Evolutionary conservation across 2,329 filamentous ascomycete species (phyloP).

Genomic region (Botrytis deweyae): DNA sequence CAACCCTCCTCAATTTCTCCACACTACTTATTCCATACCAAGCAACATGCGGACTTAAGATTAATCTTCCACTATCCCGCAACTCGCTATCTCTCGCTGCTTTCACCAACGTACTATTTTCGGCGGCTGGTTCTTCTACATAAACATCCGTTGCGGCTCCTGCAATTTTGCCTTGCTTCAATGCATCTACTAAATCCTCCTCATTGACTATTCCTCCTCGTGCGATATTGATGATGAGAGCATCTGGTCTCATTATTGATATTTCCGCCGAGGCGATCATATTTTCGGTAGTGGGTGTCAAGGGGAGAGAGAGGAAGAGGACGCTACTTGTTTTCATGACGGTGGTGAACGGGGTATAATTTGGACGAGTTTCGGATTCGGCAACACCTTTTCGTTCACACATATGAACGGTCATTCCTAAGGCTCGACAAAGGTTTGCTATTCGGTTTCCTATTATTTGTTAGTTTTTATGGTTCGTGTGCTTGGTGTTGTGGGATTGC

Average conservation of each 20-base stretch:
- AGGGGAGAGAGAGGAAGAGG: slow-evolving; percentile 31
- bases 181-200: slow-evolving; percentile 34
- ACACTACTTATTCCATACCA: slow-evolving; percentile 52
- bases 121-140: slow-evolving; percentile 42
- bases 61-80: slow-evolving; percentile 47
- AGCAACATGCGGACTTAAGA: slow-evolving; percentile 53
- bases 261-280: slow-evolving; percentile 34
- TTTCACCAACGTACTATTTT: slow-evolving; percentile 38
- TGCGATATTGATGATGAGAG: slow-evolving; percentile 38
- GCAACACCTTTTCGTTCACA: slow-evolving; percentile 28
- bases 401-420: slow-evolving; percentile 32
- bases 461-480: background rate
- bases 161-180: slow-evolving; percentile 34
- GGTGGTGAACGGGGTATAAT: slow-evolving; percentile 28
- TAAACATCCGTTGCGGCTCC: slow-evolving; percentile 40
- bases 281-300: slow-evolving; percentile 31
- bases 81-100: slow-evolving; percentile 23
- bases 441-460: slow-evolving; percentile 2
- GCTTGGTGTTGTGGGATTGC: background rate
- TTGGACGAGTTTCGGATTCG: slow-evolving; percentile 15
- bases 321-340: slow-evolving; percentile 27
- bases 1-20: slow-evolving; percentile 45
- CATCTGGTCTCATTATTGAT: slow-evolving; percentile 28
- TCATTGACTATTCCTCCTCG: slow-evolving; percentile 39
- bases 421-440: slow-evolving; percentile 20